Evolutionary conservation across 768 basidiomycete species (phyloP), one percentile per base, ranked within the genome.

Genomic region (Mycena alexandri): DNA sequence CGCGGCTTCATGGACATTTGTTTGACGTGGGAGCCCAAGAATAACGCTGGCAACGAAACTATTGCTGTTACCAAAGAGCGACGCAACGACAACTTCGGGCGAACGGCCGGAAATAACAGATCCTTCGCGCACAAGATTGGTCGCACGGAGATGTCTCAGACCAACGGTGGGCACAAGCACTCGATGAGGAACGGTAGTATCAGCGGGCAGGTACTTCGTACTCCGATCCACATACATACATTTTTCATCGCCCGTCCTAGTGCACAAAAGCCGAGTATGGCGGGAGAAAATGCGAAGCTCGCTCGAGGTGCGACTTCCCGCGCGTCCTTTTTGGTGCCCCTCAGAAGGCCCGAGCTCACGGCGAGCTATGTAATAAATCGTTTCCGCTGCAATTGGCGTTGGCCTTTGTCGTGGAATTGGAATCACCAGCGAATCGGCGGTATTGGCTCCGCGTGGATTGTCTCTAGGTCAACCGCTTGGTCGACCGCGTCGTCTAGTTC

Each of bases 401-500:
- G 53, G 29, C 29, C 6, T 29, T 22, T 24, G 29, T 25, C 8
- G 34, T 38, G 43, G 24, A 51, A 43, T 76, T 82, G 93, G 78
- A 38, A 38, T 38, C 38, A 38, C 38, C 94, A 94, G 71, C 90
- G 90, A 65, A 94, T 94, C 22, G 92, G 85, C 50, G 88, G 89
- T 60, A 98, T 84, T 9, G 96, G 96, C 72, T 96, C 95, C 34
- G 97, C 97, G 50, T 89, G 91, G 70, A 98, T 90, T 36, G 88
- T 85, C 0, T 89, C 82, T 43, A 95, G 87, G 78, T 94, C 93
- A 58, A 89, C 86, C 0, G 90, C 83, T 55, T 86, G 78, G 79
- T 99, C 96, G 61, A 93, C 82, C 22, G 88, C 88, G 68, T 93
- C 90, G 78, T 99, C 97, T 60, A 95, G 80, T 79, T 96, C 94